phyloP scores from a whole-genome alignment of 495 filamentous ascomycete genomes.

The Rhypophila decipiens region DNA sequence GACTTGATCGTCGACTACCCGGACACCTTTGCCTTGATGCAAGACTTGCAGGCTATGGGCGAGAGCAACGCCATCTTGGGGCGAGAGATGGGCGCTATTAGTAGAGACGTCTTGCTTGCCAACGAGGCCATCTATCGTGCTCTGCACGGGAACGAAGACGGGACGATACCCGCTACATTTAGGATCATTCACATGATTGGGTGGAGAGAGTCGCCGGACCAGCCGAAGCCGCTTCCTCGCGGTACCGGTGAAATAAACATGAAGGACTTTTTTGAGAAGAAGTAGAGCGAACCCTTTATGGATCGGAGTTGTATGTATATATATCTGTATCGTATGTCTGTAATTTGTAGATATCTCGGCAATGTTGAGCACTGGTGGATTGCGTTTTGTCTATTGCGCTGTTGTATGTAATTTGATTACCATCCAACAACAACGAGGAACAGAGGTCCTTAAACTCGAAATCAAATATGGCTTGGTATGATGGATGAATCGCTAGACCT shows the following conservation, averaged over 20 bases:
- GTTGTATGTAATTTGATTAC: too few species aligned
- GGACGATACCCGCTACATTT: conserved; percentile 81
- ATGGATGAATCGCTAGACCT: too few species aligned
- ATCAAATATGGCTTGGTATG: too few species aligned
- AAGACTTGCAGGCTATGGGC: conserved; percentile 90
- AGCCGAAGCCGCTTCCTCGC: conserved; percentile 70
- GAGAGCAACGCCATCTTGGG: conserved; percentile 82
- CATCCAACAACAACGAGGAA: too few species aligned
- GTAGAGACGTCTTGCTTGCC: conserved; percentile 79
- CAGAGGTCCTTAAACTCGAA: too few species aligned
- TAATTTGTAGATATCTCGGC: too few species aligned
- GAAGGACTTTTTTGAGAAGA: conserved; percentile 65
- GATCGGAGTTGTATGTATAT: not conserved
- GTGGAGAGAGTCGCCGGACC: conserved; percentile 80
- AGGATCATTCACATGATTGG: conserved; percentile 95
- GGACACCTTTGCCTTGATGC: conserved; percentile 85
- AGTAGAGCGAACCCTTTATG: conserved; percentile 4
- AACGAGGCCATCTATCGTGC: conserved; percentile 83
- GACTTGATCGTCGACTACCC: conserved; percentile 96
- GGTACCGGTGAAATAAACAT: conserved; percentile 79
- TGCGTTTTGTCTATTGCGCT: too few species aligned
- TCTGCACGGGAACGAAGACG: conserved; percentile 66
- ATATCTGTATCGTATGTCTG: not conserved
- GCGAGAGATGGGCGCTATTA: conserved; percentile 67
- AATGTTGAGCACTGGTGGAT: too few species aligned